These are phyloP conservation scores for Pseudopyricularia javanii DNA, from an alignment of 2,329 filamentous ascomycete genomes.

Conservation along the genomic window DNA sequence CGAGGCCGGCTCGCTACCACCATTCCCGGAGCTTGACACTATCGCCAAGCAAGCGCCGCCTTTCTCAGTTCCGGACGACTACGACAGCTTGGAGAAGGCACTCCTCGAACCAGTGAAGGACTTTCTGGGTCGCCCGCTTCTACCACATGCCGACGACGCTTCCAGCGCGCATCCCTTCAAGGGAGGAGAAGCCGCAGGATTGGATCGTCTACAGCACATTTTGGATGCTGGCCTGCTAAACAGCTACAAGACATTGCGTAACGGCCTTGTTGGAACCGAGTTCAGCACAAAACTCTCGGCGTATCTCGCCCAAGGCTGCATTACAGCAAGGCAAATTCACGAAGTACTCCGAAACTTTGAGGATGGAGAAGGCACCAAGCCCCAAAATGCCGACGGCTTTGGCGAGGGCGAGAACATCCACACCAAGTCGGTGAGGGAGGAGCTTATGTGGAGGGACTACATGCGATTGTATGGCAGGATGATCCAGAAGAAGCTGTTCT, in stretches of 20 bases:
- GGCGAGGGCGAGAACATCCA: conserved; percentile 62
- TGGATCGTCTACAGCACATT: conserved; percentile 46
- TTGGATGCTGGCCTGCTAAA: conserved; percentile 48
- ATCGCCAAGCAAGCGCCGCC: conserved; percentile 48
- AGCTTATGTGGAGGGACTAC: conserved; percentile 70
- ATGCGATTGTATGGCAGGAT: conserved; percentile 67
- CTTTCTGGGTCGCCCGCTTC: conserved; percentile 34
- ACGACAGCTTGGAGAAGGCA: conserved; percentile 37
- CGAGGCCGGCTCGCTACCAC: conserved; percentile 36
- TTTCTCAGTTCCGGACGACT: conserved; percentile 47
- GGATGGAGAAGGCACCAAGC: conserved; percentile 37
- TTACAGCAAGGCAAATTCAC: conserved; percentile 64
- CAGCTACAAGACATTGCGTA: conserved; percentile 57
- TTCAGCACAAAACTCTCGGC: conserved; percentile 68
- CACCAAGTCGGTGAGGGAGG: conserved; percentile 56
- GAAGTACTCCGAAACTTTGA: conserved; percentile 56
- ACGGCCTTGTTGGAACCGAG: conserved; percentile 56
- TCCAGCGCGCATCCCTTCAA: conserved; percentile 52
- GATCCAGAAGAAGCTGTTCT: conserved; percentile 53
- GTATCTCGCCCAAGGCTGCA: conserved; percentile 58
- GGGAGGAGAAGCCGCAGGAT: conserved; percentile 53
- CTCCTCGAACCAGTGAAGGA: conserved; percentile 45
- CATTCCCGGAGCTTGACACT: conserved; percentile 32
- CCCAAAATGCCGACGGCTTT: conserved; percentile 38
- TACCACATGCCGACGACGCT: conserved; percentile 37